These are phyloP conservation scores for Madurella fahalii DNA, from an alignment of 2,329 filamentous ascomycete species.

Conservation along the genomic window DNA sequence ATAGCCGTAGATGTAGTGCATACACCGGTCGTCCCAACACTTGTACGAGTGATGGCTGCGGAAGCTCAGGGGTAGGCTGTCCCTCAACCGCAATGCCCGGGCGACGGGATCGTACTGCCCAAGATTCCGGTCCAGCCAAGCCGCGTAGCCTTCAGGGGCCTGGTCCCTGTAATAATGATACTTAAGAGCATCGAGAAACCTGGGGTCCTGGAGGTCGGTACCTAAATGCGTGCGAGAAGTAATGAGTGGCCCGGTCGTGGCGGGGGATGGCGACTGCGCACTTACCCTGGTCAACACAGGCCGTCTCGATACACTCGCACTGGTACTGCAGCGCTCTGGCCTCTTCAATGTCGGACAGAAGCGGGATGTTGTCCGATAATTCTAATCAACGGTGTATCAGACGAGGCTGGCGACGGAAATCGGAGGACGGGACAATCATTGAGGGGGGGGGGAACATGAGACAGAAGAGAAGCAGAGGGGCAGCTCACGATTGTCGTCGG, in stretches of 20 bases:
- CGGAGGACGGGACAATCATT: constrained; percentile 9
- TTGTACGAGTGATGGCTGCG: constrained; percentile 44
- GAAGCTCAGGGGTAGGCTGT: constrained; percentile 34
- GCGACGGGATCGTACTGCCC: constrained; percentile 46
- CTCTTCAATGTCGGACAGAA: constrained; percentile 53
- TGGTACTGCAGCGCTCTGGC: constrained; percentile 54
- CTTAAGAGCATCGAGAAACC: constrained; percentile 36
- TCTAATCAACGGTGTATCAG: constrained; percentile 31
- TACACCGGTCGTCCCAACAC: constrained; percentile 52
- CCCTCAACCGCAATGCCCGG: constrained; percentile 38
- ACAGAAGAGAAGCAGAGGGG: constrained; percentile 7
- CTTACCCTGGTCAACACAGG: constrained; percentile 47
- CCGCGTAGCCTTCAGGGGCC: constrained; percentile 44
- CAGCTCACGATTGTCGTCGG: constrained; percentile 47
- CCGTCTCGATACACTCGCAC: constrained; percentile 55
- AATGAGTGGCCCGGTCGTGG: background rate
- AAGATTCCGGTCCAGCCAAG: constrained; percentile 52
- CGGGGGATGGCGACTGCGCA: constrained; percentile 5
- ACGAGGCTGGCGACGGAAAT: constrained; percentile 14
- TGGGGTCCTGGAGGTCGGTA: constrained; percentile 40
- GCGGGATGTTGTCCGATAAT: constrained; percentile 38
- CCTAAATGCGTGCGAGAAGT: constrained; percentile 30
- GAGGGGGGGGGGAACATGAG: background rate
- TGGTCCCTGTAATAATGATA: constrained; percentile 36
- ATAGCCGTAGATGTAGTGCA: constrained; percentile 58